A percentile compares a stretch with the other conserved stretches of the same genome.
Conservation (phyloP, 768 basidiomycete genomes). For the Kwoniella heveanensis region DNA sequence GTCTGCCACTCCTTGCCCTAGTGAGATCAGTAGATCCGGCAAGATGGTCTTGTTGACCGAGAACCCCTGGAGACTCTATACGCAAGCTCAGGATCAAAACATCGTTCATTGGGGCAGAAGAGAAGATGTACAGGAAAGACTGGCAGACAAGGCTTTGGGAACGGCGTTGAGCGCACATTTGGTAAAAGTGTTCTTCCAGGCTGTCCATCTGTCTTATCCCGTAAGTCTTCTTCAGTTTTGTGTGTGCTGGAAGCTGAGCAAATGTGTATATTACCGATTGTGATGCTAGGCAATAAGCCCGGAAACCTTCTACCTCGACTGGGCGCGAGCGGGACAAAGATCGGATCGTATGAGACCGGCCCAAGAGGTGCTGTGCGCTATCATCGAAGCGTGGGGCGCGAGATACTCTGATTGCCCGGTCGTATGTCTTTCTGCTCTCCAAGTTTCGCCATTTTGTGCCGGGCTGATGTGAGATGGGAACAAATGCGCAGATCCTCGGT, state of each 20-base stretch:
- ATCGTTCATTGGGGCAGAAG: conserved; percentile 30
- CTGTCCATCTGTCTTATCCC: conserved; percentile 39
- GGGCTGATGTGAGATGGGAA: no score
- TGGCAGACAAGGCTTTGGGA: conserved; percentile 39
- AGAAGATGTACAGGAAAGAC: conserved; percentile 27
- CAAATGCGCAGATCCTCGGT: conserved; percentile 34
- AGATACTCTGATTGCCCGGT: conserved; percentile 42
- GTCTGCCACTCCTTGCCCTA: neutral
- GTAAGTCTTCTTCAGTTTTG: conserved; percentile 18
- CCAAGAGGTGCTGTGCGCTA: conserved; percentile 35
- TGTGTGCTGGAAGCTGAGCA: neutral
- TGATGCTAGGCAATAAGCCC: conserved; percentile 32
- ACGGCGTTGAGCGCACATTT: conserved; percentile 33
- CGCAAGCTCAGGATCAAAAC: neutral
- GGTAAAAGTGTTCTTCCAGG: conserved; percentile 37
- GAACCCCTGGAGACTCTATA: conserved; percentile 28
- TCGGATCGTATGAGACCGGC: conserved; percentile 36
- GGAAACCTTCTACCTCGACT: conserved; percentile 41
- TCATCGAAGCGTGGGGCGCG: conserved; percentile 45
- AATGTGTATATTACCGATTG: no score
- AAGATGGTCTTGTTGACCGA: neutral
- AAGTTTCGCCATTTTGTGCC: no score
- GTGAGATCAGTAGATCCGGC: neutral
- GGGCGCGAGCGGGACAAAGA: conserved; percentile 34
- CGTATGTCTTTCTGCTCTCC: no score